Percentiles rank a stretch among this genome's conserved stretches.
Conservation (phyloP, 345 rosid genomes). For the Pseudoturritis turrita region DNA sequence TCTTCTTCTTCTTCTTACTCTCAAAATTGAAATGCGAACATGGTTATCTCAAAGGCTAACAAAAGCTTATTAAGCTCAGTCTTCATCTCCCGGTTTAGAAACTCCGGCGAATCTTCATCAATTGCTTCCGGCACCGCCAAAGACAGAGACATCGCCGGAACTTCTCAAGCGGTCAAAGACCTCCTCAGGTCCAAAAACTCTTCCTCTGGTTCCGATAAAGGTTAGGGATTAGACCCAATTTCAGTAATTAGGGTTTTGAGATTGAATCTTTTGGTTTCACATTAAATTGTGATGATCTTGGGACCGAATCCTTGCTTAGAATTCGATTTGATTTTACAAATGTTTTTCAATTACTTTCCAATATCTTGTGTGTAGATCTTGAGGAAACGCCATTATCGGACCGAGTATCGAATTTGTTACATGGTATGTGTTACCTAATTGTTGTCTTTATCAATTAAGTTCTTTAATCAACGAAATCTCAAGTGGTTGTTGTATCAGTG, state of each 20-base stretch:
- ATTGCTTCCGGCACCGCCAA: neutral
- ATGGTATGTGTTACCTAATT: constrained; percentile 14
- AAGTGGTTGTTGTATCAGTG: neutral
- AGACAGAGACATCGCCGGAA: constrained; percentile 25
- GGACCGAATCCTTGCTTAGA: neutral
- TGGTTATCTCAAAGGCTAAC: constrained; percentile 16
- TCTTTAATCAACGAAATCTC: neutral
- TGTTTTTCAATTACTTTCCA: neutral
- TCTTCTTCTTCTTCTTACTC: neutral
- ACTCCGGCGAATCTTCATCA: neutral
- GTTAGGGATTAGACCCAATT: neutral
- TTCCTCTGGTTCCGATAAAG: neutral
- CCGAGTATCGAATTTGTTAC: constrained; percentile 13
- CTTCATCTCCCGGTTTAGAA: neutral
- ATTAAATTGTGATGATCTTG: neutral
- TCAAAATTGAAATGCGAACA: neutral
- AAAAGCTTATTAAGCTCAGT: constrained; percentile 27
- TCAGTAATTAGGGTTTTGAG: too few species aligned
- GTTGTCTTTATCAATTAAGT: neutral
- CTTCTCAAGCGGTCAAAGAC: constrained; percentile 23
- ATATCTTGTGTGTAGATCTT: constrained; percentile 11
- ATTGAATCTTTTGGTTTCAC: too few species aligned
- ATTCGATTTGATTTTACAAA: neutral
- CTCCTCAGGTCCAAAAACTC: neutral
- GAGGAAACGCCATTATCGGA: constrained; percentile 2